phyloP scores from a whole-genome alignment of 2,329 filamentous ascomycete species.

The Colletotrichum cuscutae region DNA sequence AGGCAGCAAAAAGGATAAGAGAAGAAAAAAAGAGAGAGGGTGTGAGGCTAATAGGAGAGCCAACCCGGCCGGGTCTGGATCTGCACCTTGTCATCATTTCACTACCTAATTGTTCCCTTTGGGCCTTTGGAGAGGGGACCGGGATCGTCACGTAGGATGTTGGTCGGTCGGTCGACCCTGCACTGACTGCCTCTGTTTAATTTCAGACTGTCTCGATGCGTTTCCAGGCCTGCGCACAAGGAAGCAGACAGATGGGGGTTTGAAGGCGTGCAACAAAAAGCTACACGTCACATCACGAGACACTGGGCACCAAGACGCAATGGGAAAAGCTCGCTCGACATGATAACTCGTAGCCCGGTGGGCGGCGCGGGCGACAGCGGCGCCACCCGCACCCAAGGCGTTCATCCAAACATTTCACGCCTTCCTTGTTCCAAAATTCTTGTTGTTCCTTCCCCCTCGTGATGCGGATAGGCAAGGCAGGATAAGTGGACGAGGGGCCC shows the following conservation, averaged over 20 bases:
- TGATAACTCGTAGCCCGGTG: neutral
- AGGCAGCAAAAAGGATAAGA: neutral
- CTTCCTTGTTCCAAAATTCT: neutral
- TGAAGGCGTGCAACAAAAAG: neutral
- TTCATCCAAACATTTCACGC: neutral
- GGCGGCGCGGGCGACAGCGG: slow-evolving; percentile 15
- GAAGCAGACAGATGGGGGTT: neutral
- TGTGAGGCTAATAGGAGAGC: neutral
- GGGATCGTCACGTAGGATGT: neutral
- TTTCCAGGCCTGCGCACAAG: neutral
- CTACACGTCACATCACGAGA: neutral
- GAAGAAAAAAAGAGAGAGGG: neutral
- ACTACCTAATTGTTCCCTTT: neutral
- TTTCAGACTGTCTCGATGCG: neutral
- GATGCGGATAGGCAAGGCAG: neutral
- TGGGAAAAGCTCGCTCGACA: neutral
- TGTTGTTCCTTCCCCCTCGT: slow-evolving; percentile 1
- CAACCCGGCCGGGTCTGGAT: neutral
- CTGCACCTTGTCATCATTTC: neutral
- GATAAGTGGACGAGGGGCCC: neutral
- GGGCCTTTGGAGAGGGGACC: neutral
- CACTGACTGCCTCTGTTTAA: neutral
- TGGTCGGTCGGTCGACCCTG: neutral
- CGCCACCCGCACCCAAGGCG: slow-evolving; percentile 22
- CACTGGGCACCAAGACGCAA: neutral